Evolutionary conservation across 768 basidiomycete genomes (phyloP).

Genomic region (Candolleomyces aberdarensis): DNA sequence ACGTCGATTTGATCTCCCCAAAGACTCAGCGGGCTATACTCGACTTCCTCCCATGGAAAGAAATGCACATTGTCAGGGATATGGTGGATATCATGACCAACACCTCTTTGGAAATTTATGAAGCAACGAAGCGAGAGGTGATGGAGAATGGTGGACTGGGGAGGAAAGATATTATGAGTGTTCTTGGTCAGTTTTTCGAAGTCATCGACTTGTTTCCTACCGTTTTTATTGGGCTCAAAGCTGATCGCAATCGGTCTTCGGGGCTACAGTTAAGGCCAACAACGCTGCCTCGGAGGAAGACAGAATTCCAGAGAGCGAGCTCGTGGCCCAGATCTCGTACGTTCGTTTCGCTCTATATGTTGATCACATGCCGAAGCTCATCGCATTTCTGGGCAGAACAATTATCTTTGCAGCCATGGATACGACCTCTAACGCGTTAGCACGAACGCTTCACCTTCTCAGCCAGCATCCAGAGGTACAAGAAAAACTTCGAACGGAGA

Average conservation of each 20-base stretch:
- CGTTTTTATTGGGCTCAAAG: not conserved
- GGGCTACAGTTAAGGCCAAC: slow-evolving; percentile 37
- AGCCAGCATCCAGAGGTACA: slow-evolving; percentile 34
- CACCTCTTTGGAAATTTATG: slow-evolving; percentile 28
- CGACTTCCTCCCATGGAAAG: slow-evolving; percentile 25
- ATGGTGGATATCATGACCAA: slow-evolving; percentile 30
- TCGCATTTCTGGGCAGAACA: slow-evolving; percentile 17
- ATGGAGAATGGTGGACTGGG: slow-evolving; percentile 28
- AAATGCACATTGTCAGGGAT: slow-evolving; percentile 23
- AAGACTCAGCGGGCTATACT: slow-evolving; percentile 28
- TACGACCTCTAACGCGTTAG: slow-evolving; percentile 36
- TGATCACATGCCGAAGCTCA: not conserved
- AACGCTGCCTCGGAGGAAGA: slow-evolving; percentile 27
- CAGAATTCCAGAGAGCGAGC: slow-evolving; percentile 31
- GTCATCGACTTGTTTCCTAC: not conserved
- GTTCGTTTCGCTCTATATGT: not conserved
- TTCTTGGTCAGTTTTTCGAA: slow-evolving; percentile 32
- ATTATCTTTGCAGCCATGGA: slow-evolving; percentile 40
- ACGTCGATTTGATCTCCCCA: slow-evolving; percentile 21
- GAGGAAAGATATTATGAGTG: slow-evolving; percentile 46
- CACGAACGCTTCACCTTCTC: slow-evolving; percentile 30
- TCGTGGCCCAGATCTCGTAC: slow-evolving; percentile 35
- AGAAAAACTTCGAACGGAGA: slow-evolving; percentile 31
- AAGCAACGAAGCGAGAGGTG: slow-evolving; percentile 27
- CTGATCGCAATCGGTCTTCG: not conserved